A percentile compares a stretch with the other conserved stretches of the same genome.
These are phyloP conservation scores for Serendipita sp. DNA, from an alignment of 768 basidiomycete species.

Conservation along the genomic window DNA sequence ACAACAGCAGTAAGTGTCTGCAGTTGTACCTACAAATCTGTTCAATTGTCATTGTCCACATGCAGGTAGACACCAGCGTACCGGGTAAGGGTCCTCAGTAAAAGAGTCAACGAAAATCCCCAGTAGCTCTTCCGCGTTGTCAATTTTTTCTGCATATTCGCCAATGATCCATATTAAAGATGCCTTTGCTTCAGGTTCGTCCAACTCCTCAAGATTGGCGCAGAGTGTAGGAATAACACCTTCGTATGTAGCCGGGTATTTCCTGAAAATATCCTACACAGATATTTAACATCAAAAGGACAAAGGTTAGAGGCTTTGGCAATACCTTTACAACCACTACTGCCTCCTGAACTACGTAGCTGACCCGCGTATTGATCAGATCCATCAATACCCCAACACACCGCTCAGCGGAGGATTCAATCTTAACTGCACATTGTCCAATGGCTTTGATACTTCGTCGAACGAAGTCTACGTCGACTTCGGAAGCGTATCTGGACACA, in stretches of 20 bases:
- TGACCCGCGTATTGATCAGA: slow-evolving; percentile 81
- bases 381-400: slow-evolving; percentile 91
- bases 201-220: slow-evolving; percentile 86
- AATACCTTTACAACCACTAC: slow-evolving; percentile 95
- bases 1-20: slow-evolving; percentile 78
- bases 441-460: slow-evolving; percentile 89
- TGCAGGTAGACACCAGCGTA: slow-evolving; percentile 21
- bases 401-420: slow-evolving; percentile 80
- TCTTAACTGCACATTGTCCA: slow-evolving; percentile 90
- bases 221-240: slow-evolving; percentile 92
- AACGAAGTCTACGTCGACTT: slow-evolving; percentile 98
- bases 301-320: slow-evolving; percentile 10
- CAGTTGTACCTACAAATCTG: slow-evolving; percentile 24
- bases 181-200: slow-evolving; percentile 96
- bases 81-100: slow-evolving; percentile 83
- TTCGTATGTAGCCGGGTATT: slow-evolving; percentile 92
- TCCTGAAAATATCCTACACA: slow-evolving; percentile 85
- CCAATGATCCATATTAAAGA: slow-evolving; percentile 99
- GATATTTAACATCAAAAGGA: background rate
- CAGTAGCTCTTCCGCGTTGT: slow-evolving; percentile 88
- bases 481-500: slow-evolving; percentile 66
- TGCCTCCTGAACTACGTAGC: slow-evolving; percentile 96
- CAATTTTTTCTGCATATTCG: slow-evolving; percentile 94
- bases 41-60: slow-evolving; percentile 4
- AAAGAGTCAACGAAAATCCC: slow-evolving; percentile 84